phyloP scores from a whole-genome alignment of 345 rosid species.

The Eucalyptus sp. region DNA sequence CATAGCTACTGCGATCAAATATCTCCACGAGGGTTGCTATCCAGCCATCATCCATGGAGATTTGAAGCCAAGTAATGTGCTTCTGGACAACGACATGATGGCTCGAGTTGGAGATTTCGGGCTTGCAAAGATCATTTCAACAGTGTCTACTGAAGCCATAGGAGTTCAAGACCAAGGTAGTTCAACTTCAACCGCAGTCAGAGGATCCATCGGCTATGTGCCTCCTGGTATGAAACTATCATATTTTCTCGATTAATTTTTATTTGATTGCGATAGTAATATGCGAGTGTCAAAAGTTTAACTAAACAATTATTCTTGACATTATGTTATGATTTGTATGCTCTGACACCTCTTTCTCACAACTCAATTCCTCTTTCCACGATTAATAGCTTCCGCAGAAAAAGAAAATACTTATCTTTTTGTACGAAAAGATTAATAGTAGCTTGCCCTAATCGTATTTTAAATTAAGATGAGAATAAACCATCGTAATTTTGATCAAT shows the following conservation, averaged over 20 bases:
- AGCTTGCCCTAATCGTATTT: neutral
- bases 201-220: too few relatives aligned
- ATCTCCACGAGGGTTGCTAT: neutral
- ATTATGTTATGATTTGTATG: too few relatives aligned
- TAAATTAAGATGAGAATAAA: neutral
- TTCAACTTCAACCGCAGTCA: too few relatives aligned
- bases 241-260: too few relatives aligned
- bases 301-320: too few relatives aligned
- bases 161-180: too few relatives aligned
- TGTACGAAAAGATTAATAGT: neutral
- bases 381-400: too few relatives aligned
- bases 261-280: too few relatives aligned
- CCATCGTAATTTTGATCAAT: rapidly evolving
- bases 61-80: neutral
- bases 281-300: too few relatives aligned
- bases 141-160: rapidly evolving
- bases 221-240: too few relatives aligned
- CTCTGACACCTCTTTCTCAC: too few relatives aligned
- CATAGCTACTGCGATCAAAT: neutral
- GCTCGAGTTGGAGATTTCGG: neutral
- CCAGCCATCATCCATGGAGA: neutral
- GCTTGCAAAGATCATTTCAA: neutral
- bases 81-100: neutral
- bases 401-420: neutral
- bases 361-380: too few relatives aligned